These are phyloP conservation scores for Jamesozyma lodderae DNA, from an alignment of 805 yeast genomes.

Conservation along the genomic window DNA sequence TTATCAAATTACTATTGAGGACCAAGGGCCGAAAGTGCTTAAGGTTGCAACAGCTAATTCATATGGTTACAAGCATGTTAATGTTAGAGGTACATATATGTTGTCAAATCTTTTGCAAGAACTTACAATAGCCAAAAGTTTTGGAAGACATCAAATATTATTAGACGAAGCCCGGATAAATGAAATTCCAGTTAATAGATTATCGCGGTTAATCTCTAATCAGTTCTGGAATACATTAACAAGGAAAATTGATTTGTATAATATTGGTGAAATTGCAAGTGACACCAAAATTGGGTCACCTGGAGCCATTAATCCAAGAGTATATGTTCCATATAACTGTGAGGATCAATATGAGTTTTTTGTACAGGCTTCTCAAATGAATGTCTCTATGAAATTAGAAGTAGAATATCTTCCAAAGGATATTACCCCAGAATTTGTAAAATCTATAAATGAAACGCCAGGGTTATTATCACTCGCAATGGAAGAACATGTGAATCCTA, in stretches of 20 bases:
- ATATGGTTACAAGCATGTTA: conserved; percentile 62
- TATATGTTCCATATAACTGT: conserved; percentile 65
- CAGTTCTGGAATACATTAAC: conserved; percentile 78
- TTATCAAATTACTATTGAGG: conserved; percentile 77
- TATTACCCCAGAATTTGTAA: conserved; percentile 68
- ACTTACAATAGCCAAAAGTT: conserved; percentile 70
- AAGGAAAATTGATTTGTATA: conserved; percentile 51
- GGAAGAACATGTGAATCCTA: conserved; percentile 42
- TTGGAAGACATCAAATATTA: conserved; percentile 67
- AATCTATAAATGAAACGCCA: conserved; percentile 68
- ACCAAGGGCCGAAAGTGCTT: conserved; percentile 69
- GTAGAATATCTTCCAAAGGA: conserved; percentile 70
- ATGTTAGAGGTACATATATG: conserved; percentile 81
- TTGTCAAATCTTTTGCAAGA: conserved; percentile 79
- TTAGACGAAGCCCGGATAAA: conserved; percentile 73
- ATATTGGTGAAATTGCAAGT: conserved; percentile 56
- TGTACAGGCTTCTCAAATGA: conserved; percentile 38
- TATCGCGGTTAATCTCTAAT: conserved; percentile 59
- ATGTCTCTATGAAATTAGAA: conserved; percentile 51
- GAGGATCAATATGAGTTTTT: conserved; percentile 66
- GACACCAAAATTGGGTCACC: conserved; percentile 68
- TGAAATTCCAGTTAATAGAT: conserved; percentile 77
- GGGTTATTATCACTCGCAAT: conserved; percentile 80
- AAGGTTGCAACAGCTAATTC: conserved; percentile 76
- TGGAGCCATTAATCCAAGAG: conserved; percentile 54